Base-by-base conservation (phyloP, 305 asterid species). In the Galium porrigens region DNA sequence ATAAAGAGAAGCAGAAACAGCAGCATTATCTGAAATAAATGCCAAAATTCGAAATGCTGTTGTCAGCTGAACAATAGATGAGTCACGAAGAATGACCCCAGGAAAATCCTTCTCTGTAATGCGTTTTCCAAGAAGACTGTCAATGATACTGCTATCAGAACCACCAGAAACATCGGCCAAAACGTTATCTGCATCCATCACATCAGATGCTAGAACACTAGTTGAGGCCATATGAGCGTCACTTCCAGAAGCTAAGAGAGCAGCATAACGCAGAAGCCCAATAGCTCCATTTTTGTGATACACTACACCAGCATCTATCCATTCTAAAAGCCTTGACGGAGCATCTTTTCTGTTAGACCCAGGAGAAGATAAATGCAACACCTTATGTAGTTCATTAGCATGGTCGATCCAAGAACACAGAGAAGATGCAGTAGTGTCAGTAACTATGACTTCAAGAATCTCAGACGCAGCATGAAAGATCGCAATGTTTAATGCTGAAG, bases 281-380 rank as follows among this genome's bases (percentile, higher is more conserved):
- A 81, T 77, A 51, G 84, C 78, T 34, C 96, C 99, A 74, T 86
- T 89, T 70, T 82, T 89, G 66, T 92, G 95, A 86, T 89, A 92
- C 76, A 92, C 95, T 61, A 87, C 95, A 64, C 96, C 81, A 66
- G 95, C 95, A 83, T 92, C 99, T 66, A 92, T 89, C 99, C 96
- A 89, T 65, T 92, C 96, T 80, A 92, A 70, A 54, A 92, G 94
- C 76, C 99, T 78, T 29, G 91, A 89, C 71, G 99, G 96, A 64
- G 96, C 89, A 76, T 92, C 99, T 76, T 89, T 92, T 81, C 79
- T 84, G 74, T 84, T 68, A 70, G 96, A 78, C 78, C 83, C 95
- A 68, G 89, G 89, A 44, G 95, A 87, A 64, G 95, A 83, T 68
- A 92, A 90, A 67, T 83, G 84, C 61, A 90, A 78, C 69, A 84